Base-by-base conservation (phyloP, 352 stramenopile species). In the Chrysophaeum taylorii region DNA sequence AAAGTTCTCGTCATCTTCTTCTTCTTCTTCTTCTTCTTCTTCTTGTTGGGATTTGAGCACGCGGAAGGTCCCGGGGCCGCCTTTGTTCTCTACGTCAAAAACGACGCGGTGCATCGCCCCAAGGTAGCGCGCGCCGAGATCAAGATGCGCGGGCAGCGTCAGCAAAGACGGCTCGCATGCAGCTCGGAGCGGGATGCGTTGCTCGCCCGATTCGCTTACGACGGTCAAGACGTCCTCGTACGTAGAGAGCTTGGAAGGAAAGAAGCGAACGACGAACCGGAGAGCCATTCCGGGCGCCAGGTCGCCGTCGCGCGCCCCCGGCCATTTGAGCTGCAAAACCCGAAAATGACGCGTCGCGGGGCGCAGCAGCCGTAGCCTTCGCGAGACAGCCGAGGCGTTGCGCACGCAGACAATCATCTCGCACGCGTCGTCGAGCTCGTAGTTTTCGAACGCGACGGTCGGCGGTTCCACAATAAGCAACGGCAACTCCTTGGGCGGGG, bases 221-320 rank as follows among this genome's bases (percentile, higher is more conserved):
- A 74, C 62, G n/a, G 36, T 52, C 2, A 78, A 21, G 1, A 54
- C 38, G 68, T 79, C 75, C 27, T 80, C 64, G 54, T 78, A 79
- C 2, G 78, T 62, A 16, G 66, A 67, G 18, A 80, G 68, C n/a
- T 25, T 73, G 50, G 78, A 70, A 5, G 76, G 76, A 1, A 42
- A 31, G 39, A 80, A 80, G 33, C 73, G 53, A 12, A 80, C 42
- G 16, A 68, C 38, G 18, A 78, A 52, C 15, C 38, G 69, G 15
- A 73, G 63, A 5, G 61, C 67, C 62, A 80, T 80, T 0, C 76
- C 76, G 0, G 76, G 76, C 0, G 76, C 76, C 15, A 80, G 37
- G 14, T 63, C 45, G 2, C 66, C 70, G 27, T 68, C 74, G 9
- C 60, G 48, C 15, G 64, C 66, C 39, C 69, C 69, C 14, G 70